A percentile compares a stretch with the other conserved stretches of the same genome.
These are phyloP conservation scores for Saccharomycopsis babjevae DNA, from an alignment of 805 yeast genomes.

Conservation along the genomic window DNA sequence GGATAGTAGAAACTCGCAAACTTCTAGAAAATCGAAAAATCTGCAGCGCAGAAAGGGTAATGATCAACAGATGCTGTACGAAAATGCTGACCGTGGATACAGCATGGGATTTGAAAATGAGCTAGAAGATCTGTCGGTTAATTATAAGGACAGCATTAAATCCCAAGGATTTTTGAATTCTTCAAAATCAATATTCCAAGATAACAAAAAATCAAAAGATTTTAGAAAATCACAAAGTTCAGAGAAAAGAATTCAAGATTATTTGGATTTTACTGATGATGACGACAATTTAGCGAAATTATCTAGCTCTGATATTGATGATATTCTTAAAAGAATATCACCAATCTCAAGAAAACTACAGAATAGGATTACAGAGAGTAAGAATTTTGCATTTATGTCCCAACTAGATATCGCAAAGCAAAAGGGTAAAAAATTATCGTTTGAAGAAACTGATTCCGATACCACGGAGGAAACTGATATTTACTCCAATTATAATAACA, in stretches of 20 bases:
- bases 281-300: neutral
- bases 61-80: no score
- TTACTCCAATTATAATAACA: neutral
- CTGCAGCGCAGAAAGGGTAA: neutral
- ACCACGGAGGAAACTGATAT: neutral
- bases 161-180: neutral
- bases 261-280: neutral
- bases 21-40: neutral
- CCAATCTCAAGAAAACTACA: neutral
- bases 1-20: neutral
- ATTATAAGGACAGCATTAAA: neutral
- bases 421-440: neutral
- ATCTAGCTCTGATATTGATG: neutral
- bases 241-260: neutral
- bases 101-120: neutral
- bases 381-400: neutral
- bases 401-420: neutral
- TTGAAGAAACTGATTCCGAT: neutral
- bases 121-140: neutral
- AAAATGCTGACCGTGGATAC: no score
- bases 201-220: neutral
- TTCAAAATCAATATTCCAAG: neutral
- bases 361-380: neutral
- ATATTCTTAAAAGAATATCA: neutral
- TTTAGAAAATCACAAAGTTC: neutral